Evolutionary conservation across 1,284 basidiomycete genomes (phyloP).

Genomic region (Coniferiporia weirii): DNA sequence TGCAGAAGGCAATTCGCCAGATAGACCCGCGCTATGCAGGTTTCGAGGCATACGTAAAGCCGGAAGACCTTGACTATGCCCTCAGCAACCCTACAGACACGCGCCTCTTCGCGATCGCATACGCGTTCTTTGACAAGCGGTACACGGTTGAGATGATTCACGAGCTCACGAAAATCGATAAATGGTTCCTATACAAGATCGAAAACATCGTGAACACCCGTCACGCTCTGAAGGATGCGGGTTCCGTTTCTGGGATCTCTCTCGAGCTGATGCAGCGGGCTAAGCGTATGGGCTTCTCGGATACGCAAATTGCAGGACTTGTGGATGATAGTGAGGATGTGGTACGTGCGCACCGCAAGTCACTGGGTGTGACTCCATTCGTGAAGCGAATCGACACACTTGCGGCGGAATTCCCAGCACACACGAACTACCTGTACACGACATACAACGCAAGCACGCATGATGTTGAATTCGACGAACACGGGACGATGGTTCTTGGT

Average conservation of each 20-base stretch:
- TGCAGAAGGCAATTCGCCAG: constrained; percentile 98
- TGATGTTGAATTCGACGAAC: constrained; percentile 93
- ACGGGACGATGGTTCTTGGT: constrained; percentile 99
- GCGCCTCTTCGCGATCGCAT: constrained; percentile 94
- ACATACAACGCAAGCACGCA: constrained; percentile 98
- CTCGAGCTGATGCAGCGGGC: constrained; percentile 71
- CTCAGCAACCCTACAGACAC: constrained; percentile 81
- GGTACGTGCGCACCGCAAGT: constrained; percentile 85
- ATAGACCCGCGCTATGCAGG: constrained; percentile 81
- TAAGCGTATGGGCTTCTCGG: constrained; percentile 93
- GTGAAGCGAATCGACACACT: constrained; percentile 99
- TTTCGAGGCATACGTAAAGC: constrained; percentile 29
- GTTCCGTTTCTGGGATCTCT: constrained; percentile 55
- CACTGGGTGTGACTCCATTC: constrained; percentile 86
- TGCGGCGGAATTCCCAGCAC: constrained; percentile 97
- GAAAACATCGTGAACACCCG: constrained; percentile 93
- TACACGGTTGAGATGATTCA: constrained; percentile 96
- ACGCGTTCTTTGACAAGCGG: constrained; percentile 92
- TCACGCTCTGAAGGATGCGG: constrained; percentile 63
- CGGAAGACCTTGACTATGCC: constrained; percentile 73
- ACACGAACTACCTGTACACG: constrained; percentile 99
- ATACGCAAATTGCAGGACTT: constrained; percentile 85
- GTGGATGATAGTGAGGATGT: constrained; percentile 60
- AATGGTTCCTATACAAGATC: constrained; percentile 99
- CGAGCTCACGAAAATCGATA: constrained; percentile 96